phyloP scores from a whole-genome alignment of 73 alveolate genomes.

The Breviolum minutum region DNA sequence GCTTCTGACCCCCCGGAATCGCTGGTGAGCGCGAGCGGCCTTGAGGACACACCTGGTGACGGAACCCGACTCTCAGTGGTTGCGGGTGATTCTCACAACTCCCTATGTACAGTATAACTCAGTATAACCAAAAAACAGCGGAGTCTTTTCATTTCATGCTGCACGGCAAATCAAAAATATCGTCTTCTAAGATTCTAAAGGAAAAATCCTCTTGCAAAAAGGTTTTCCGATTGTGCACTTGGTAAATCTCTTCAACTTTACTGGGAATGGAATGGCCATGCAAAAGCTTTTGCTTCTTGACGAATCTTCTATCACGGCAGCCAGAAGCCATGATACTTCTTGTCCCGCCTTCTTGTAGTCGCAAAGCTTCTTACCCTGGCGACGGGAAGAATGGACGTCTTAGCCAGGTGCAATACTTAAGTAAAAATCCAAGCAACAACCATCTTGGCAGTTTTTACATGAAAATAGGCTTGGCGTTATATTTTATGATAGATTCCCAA shows the following conservation, averaged over 20 bases:
- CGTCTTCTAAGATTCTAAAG: too few relatives aligned
- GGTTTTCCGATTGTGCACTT: background rate
- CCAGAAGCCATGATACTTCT: background rate
- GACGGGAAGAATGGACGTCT: background rate
- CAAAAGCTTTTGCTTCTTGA: background rate
- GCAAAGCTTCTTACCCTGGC: constrained; percentile 88
- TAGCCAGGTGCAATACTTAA: background rate
- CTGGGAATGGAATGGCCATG: background rate
- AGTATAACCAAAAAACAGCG: too few relatives aligned
- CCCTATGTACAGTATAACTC: too few relatives aligned
- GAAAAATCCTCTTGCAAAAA: background rate
- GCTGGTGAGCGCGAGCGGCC: constrained; percentile 55
- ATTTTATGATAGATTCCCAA: too few relatives aligned
- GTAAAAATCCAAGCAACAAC: too few relatives aligned
- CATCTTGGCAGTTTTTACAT: too few relatives aligned
- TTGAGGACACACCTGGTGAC: constrained; percentile 40
- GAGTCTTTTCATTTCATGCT: too few relatives aligned
- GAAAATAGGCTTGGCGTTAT: too few relatives aligned
- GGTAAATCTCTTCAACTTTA: background rate
- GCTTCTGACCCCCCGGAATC: constrained; percentile 83
- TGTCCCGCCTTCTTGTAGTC: constrained; percentile 75
- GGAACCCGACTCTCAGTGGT: background rate
- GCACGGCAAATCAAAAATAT: too few relatives aligned
- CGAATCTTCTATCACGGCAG: background rate
- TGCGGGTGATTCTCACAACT: too few relatives aligned